Conservation (phyloP, 1,139 yeast species). For the Blastobotrys arbuscula region DNA sequence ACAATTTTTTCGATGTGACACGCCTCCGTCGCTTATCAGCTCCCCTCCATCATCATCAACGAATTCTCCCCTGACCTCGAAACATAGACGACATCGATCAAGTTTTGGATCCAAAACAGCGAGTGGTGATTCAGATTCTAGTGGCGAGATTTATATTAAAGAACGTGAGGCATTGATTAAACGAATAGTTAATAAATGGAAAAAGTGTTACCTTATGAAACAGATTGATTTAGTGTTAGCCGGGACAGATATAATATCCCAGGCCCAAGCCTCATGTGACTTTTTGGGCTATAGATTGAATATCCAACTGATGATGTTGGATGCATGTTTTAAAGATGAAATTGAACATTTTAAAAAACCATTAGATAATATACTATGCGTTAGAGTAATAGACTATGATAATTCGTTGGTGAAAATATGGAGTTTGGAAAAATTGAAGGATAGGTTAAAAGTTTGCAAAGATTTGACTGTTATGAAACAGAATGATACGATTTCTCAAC, state of each 20-base stretch:
- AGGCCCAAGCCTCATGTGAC: conserved; percentile 23
- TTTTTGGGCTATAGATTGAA: conserved; percentile 16
- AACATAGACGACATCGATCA: not conserved
- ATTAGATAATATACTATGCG: conserved; percentile 12
- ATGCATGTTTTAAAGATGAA: conserved; percentile 7
- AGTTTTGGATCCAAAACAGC: not conserved
- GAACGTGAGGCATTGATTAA: conserved; percentile 18
- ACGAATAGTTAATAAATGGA: conserved; percentile 10
- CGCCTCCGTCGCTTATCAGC: conserved; percentile 3
- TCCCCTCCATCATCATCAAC: not conserved
- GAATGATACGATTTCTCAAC: conserved; percentile 6
- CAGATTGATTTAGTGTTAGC: conserved; percentile 17
- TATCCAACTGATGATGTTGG: conserved; percentile 25
- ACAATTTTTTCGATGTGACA: not conserved
- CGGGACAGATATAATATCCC: conserved; percentile 17
- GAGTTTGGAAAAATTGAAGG: conserved; percentile 8
- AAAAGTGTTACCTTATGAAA: conserved; percentile 10
- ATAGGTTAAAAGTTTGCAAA: conserved; percentile 1
- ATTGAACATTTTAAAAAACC: not conserved
- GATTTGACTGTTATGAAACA: conserved; percentile 6
- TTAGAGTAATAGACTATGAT: conserved; percentile 23
- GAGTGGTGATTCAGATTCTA: not conserved
- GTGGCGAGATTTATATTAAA: conserved; percentile 4
- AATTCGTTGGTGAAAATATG: conserved; percentile 16
- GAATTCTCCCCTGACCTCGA: not conserved